Base-by-base conservation (phyloP, 495 filamentous ascomycete genomes). In the Trichocladium antarcticum region DNA sequence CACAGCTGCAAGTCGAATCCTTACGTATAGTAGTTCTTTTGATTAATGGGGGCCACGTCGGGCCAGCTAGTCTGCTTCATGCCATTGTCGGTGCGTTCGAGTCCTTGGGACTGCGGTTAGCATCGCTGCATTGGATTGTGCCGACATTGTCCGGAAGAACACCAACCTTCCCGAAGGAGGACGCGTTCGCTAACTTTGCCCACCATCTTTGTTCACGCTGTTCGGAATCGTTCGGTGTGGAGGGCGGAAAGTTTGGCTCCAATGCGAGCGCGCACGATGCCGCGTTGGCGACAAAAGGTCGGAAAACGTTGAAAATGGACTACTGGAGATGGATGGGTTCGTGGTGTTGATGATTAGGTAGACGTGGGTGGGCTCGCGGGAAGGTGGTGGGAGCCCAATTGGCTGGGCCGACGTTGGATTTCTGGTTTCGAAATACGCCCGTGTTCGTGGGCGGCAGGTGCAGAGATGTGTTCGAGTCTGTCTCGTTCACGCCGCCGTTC, bases 21-120 rank as follows among this genome's bases (percentile, higher is more conserved):
- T 47, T 75, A 95, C 87, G 92, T 98, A 59, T 98, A 98, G 67
- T 98, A 98, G 67, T 98, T 98, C 68, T 98, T 98, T 61, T 98
- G 92, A 61, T 98, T 98, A 64, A 98, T 98, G 59, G 89, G 83
- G 14, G 75, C 74, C 36, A 95, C 79, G 56, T 89, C 82, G 16
- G 92, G 93, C 92, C 92, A 98, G 66, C 76, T 90, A 20, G 89
- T 89, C 43, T 87, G 78, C 60, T 88, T 89, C 78, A 98, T 88
- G 62, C 89, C 89, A 74, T 98, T 98, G 71, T 98, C 92, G 32
- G 93, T 97, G 55, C 89, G 74, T 66, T 92, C 87, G 37, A 98
- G 81, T 50, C 92, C 92, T 95, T 24, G 27, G 20, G 8, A 6
- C n/a, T 7, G 9, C n/a, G 12, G 40, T 61, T 19, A 61, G 47